Evolutionary conservation across 2,329 filamentous ascomycete species (phyloP), one percentile per base, ranked within the genome.

Genomic region (Colletotrichum filicis): DNA sequence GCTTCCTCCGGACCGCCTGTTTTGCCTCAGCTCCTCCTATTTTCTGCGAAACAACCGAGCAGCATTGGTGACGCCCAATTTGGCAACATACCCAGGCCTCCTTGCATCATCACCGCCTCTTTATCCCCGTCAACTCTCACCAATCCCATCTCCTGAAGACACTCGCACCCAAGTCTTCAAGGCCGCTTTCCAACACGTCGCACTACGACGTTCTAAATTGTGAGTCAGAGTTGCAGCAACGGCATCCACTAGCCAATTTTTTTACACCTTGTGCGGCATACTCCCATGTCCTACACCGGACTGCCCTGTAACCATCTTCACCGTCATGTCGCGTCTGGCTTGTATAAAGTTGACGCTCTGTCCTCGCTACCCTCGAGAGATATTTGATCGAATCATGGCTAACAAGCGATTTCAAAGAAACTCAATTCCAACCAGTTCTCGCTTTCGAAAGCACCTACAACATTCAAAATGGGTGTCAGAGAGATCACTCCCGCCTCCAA

Each of bases 31-130:
- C 77, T 74, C 69, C 76, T 60, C 62, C 46, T 65, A 74, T 73
- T 76, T 78, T 76, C 75, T 74, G 76, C 80, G 77, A 81, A 78
- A 80, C 79, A 79, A 66, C 72, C 63, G 64, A 75, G 78, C 78
- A 79, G 77, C 80, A 81, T 80, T 82, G 82, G 82, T 77, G 77
- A 80, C 78, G 75, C 79, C 66, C 80, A 78, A 78, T 79, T 79
- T 77, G 80, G 80, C 79, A 79, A 69, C 75, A 74, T 77, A 74
- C 70, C 70, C 55, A 75, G 73, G 70, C 65, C 76, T 74, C 70
- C 71, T 68, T 79, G 72, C 77, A 74, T 75, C 63, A 70, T 68
- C 71, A 74, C 72, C 74, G 64, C 71, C 30, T 61, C 74, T 71
- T 76, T 68, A 69, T 72, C 75, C 74, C 66, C 66, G 68, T 74